Evolutionary conservation across 768 basidiomycete species (phyloP).

Genomic region (Xerocomellus amylosporus): DNA sequence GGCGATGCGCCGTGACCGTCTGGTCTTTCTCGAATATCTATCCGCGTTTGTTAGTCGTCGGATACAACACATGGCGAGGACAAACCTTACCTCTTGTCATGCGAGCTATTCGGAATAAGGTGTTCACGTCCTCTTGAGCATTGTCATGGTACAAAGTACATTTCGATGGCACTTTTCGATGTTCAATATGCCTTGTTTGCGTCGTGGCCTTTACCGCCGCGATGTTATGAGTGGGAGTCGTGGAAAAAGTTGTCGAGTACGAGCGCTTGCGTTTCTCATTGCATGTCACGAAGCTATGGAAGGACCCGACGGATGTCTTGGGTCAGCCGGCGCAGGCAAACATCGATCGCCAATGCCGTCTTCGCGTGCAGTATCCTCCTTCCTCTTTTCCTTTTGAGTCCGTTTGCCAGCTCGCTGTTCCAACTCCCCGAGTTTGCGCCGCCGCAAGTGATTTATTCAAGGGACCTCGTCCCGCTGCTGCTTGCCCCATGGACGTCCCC

Average conservation of each 20-base stretch:
- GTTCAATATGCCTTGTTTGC: too few relatives aligned
- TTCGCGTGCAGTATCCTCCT: slow-evolving; percentile 14
- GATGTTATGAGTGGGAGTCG: neutral
- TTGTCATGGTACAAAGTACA: neutral
- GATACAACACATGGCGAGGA: too few relatives aligned
- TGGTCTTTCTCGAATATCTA: too few relatives aligned
- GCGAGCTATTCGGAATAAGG: neutral
- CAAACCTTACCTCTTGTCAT: neutral
- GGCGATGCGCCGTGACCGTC: too few relatives aligned
- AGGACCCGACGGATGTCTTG: neutral
- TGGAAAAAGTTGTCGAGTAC: neutral
- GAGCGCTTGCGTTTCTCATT: neutral
- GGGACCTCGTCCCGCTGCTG: slow-evolving; percentile 33
- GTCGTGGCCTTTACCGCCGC: neutral
- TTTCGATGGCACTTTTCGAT: too few relatives aligned
- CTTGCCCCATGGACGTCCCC: slow-evolving; percentile 38
- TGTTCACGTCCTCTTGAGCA: neutral
- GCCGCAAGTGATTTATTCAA: slow-evolving; percentile 37
- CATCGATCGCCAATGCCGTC: slow-evolving; percentile 2
- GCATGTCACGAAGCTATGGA: slow-evolving; percentile 5
- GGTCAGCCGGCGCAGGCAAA: neutral
- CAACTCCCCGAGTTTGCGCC: slow-evolving; percentile 34
- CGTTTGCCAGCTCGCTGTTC: slow-evolving; percentile 6
- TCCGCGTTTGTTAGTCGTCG: too few relatives aligned
- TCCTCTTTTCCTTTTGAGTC: slow-evolving; percentile 10